Conservation (phyloP, 352 stramenopile genomes). For the Phytophthora crassamura region DNA sequence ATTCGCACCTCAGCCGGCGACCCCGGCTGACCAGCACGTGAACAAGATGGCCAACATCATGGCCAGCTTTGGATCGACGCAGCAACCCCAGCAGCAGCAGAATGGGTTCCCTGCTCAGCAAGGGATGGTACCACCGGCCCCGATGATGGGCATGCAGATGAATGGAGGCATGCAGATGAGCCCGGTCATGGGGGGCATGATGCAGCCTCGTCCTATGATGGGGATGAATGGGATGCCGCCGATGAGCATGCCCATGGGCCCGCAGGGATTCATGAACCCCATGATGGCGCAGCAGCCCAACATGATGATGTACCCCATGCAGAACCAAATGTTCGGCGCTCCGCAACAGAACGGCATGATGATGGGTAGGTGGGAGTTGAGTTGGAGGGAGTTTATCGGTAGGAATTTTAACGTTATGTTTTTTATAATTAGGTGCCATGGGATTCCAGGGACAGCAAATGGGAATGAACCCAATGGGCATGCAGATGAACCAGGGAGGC, state of each 20-base stretch:
- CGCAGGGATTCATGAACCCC: constrained; percentile 44
- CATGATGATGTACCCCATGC: constrained; percentile 55
- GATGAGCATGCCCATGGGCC: constrained; percentile 40
- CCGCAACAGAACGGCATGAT: constrained; percentile 56
- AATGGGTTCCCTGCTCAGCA: constrained; percentile 54
- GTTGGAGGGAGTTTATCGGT: background rate
- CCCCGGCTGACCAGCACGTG: constrained; percentile 58
- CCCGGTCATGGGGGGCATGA: constrained; percentile 34
- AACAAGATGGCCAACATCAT: constrained; percentile 91
- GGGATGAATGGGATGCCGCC: constrained; percentile 33
- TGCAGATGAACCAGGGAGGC: constrained; percentile 66
- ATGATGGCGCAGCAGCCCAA: constrained; percentile 40
- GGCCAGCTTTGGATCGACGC: constrained; percentile 72
- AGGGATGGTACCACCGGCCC: constrained; percentile 42
- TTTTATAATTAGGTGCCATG: constrained; percentile 46
- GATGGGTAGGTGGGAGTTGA: constrained; percentile 54
- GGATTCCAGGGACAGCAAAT: constrained; percentile 59
- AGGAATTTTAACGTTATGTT: background rate
- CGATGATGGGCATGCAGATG: constrained; percentile 63
- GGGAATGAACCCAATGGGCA: constrained; percentile 69
- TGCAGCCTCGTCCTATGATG: constrained; percentile 27
- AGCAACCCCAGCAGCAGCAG: constrained; percentile 33
- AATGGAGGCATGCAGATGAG: constrained; percentile 41
- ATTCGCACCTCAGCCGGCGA: constrained; percentile 43
- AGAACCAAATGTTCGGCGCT: constrained; percentile 60